Evolutionary conservation across 441 rosid genomes (phyloP), one percentile per base, ranked within the genome.

Genomic region (Arabidopsis lyrata): DNA sequence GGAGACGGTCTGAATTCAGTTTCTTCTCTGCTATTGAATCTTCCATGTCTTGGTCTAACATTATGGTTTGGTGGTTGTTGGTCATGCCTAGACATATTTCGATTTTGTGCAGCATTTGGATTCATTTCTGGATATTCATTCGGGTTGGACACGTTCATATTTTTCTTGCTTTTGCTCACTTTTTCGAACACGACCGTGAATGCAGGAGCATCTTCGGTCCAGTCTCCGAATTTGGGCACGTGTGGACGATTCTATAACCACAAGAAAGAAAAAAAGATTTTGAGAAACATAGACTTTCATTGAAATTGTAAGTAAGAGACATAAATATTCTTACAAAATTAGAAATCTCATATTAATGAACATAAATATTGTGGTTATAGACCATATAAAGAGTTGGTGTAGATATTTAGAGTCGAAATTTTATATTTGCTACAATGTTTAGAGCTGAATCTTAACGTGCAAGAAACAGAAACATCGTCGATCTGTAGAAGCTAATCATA

Each of bases 191-290:
- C 55, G 34, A 70, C 29, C 13, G 80, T 47, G 20, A 76, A 57
- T 57, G 24, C 24, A 22, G 61, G 48, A 38, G 64, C 61, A 76
- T 76, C 80, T 76, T 70, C 54, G 0, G 27, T 41, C 80, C 80
- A 76, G 29, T 76, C 66, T 63, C 80, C 80, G n/a, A 76, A 76
- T 31, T 70, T 76, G 3, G 80, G 80, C 9, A 70, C 67, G 0
- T 66, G 42, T 31, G 50, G n/a, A 56, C 75, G 72, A 48, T 70
- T 63, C 80, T 70, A 36, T 47, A 47, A 50, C 50, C 53, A 47
- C 29, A 36, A 41, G 6, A 50, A 41, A 22, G 24, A 7, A 7
- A 10, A 1, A 5, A 15, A 5, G 0, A 2, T 64, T 2, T 22
- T 9, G 13, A 38, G 22, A 65, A 32, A 44, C 27, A 58, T 52